Percentiles rank a stretch among this genome's conserved stretches.
These are phyloP conservation scores for Candida ficus DNA, from an alignment of 805 yeast genomes.

Conservation along the genomic window DNA sequence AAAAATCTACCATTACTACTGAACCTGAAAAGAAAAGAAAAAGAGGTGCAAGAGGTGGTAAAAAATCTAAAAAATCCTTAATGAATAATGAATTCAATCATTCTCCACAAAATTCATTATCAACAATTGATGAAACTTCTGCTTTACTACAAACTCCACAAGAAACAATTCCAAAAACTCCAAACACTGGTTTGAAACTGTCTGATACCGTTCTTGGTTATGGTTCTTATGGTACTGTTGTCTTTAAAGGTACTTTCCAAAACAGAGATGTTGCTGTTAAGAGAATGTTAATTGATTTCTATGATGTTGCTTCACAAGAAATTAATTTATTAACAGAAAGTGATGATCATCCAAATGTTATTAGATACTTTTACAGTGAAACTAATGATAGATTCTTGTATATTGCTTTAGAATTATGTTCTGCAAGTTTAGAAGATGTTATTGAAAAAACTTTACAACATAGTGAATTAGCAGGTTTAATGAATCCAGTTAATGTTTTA, in stretches of 20 bases:
- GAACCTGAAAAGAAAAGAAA: conserved; percentile 54
- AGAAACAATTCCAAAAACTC: not conserved
- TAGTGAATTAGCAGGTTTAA: conserved; percentile 32
- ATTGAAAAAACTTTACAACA: conserved; percentile 47
- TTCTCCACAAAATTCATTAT: conserved; percentile 1
- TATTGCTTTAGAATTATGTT: conserved; percentile 89
- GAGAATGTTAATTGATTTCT: conserved; percentile 87
- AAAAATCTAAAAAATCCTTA: conserved; percentile 40
- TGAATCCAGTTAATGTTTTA: conserved; percentile 51
- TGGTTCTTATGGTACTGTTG: conserved; percentile 97
- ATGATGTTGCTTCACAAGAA: conserved; percentile 91
- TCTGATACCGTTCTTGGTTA: conserved; percentile 81
- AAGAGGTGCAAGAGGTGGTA: conserved; percentile 84
- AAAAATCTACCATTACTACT: conserved; percentile 19
- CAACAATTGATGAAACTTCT: conserved; percentile 1
- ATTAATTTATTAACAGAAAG: conserved; percentile 84
- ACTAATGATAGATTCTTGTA: conserved; percentile 81
- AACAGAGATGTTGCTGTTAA: conserved; percentile 94
- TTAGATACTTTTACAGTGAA: conserved; percentile 91
- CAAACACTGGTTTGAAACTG: conserved; percentile 43
- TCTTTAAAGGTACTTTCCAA: conserved; percentile 84
- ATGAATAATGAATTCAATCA: conserved; percentile 3
- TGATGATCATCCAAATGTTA: conserved; percentile 94
- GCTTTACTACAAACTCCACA: too few relatives aligned
- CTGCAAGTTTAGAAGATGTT: conserved; percentile 83